Conservation (phyloP, 768 basidiomycete genomes). For the Tylopilus sp. region DNA sequence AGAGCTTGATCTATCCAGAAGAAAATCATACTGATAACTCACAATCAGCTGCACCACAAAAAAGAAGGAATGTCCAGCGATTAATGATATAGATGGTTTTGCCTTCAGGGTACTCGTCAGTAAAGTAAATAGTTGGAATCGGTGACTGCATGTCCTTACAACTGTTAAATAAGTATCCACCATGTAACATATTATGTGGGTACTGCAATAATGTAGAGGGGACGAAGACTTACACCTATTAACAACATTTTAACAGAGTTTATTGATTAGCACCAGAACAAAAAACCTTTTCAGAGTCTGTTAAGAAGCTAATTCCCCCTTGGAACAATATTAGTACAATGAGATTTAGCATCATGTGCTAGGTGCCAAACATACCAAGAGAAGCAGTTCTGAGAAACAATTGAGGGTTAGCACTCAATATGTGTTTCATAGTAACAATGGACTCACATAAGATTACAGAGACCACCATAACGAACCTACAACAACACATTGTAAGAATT, state of each 20-base stretch:
- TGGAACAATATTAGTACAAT: not conserved
- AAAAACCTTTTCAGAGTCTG: not conserved
- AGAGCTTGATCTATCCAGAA: not conserved
- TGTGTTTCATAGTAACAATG: not conserved
- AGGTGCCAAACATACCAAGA: not conserved
- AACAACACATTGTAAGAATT: not conserved
- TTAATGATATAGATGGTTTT: not conserved
- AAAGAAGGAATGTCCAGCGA: not conserved
- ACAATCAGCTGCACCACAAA: slow-evolving; percentile 5
- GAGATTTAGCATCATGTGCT: not conserved
- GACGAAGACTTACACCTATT: not conserved
- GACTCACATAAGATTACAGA: slow-evolving; percentile 2
- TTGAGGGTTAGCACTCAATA: not conserved
- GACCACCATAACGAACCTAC: not conserved
- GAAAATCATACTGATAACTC: not conserved
- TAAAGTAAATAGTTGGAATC: not conserved
- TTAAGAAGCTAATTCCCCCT: slow-evolving; percentile 2
- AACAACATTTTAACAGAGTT: not conserved
- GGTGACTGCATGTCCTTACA: not conserved
- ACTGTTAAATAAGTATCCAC: not conserved
- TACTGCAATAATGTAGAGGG: not conserved
- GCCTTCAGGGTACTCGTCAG: not conserved
- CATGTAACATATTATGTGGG: not conserved
- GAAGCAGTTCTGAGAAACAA: not conserved
- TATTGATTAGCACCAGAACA: not conserved